Conservation (phyloP, 345 rosid species). For the Hirschfeldia incana region DNA sequence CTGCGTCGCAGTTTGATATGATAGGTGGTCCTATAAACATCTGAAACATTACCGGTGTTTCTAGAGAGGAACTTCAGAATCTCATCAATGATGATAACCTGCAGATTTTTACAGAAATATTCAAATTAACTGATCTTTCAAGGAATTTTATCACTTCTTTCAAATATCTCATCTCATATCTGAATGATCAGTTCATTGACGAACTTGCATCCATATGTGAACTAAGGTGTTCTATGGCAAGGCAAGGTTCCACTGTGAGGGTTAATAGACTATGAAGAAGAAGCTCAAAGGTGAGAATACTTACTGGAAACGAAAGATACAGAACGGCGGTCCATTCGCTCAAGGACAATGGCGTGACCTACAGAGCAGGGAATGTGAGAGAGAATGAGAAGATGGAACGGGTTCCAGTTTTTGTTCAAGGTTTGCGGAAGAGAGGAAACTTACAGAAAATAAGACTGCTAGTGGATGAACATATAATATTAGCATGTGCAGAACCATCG, state of each 20-base stretch:
- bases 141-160: background rate
- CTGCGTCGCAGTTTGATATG: conserved; percentile 16
- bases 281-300: conserved; percentile 26
- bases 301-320: conserved; percentile 95
- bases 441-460: conserved; percentile 93
- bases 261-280: background rate
- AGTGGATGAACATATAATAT: conserved; percentile 82
- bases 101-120: conserved; percentile 22
- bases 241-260: conserved; percentile 1
- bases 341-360: conserved; percentile 98
- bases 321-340: conserved; percentile 79
- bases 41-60: conserved; percentile 41
- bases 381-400: conserved; percentile 7
- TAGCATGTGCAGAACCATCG: conserved; percentile 86
- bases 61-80: conserved; percentile 90
- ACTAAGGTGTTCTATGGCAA: conserved; percentile 2
- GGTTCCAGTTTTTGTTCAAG: conserved; percentile 7
- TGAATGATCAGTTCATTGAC: background rate
- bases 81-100: conserved; percentile 96
- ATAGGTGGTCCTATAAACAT: background rate
- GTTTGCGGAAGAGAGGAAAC: conserved; percentile 36
- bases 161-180: background rate
- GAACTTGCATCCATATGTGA: conserved; percentile 15
- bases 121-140: background rate
- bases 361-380: conserved; percentile 39